phyloP scores from a whole-genome alignment of 495 filamentous ascomycete species.

The Neurospora sp. region DNA sequence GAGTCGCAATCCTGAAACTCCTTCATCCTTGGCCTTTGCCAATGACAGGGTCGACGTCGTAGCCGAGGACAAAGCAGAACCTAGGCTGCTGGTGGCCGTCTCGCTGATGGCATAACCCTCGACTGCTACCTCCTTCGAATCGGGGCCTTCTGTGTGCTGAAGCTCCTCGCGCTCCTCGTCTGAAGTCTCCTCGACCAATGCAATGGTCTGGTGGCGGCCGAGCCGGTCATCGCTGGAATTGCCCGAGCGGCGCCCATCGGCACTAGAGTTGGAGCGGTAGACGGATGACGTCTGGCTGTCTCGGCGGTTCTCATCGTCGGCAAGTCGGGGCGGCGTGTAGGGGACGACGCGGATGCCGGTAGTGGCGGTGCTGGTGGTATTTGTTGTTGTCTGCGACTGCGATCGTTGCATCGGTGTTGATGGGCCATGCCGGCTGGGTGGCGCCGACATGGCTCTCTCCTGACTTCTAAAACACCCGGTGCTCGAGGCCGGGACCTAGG shows the following conservation, averaged over 20 bases:
- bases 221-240: constrained; percentile 12
- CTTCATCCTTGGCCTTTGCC: constrained; percentile 27
- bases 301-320: constrained; percentile 20
- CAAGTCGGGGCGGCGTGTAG: constrained; percentile 36
- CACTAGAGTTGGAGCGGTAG: constrained; percentile 2
- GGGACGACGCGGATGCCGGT: constrained; percentile 43
- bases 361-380: constrained; percentile 2
- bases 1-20: constrained; percentile 39
- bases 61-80: constrained; percentile 30
- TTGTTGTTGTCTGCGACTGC: constrained; percentile 43
- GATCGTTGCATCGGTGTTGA: constrained; percentile 44
- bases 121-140: constrained; percentile 5
- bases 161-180: neutral
- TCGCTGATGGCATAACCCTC: constrained; percentile 11
- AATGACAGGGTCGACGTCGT: constrained; percentile 27
- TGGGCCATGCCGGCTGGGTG: constrained; percentile 23
- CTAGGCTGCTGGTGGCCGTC: constrained; percentile 9
- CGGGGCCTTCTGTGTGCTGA: neutral
- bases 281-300: constrained; percentile 24
- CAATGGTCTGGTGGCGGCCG: neutral
- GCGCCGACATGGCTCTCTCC: constrained; percentile 26
- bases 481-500: constrained; percentile 17
- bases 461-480: constrained; percentile 16
- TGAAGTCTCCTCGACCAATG: neutral
- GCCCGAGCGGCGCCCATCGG: constrained; percentile 10